These are phyloP conservation scores for Solanum piurae DNA, from an alignment of 257 asterid species.

Conservation along the genomic window DNA sequence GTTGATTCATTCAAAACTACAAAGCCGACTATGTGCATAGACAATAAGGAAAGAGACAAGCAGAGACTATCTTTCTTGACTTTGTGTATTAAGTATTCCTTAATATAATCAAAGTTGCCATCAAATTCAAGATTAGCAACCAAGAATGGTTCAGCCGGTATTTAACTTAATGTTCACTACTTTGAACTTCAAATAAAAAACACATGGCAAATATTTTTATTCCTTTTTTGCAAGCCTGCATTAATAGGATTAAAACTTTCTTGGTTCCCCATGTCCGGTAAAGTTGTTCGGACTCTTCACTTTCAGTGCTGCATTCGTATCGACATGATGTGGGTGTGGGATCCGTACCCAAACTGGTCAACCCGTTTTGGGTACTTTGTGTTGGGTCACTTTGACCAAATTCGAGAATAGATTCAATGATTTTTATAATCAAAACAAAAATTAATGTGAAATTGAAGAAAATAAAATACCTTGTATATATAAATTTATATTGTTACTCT, in stretches of 20 bases:
- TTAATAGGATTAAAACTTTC: neutral
- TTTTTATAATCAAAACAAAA: neutral
- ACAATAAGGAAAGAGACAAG: neutral
- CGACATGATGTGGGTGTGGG: neutral
- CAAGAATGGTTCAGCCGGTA: neutral
- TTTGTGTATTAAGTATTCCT: neutral
- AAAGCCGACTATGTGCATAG: neutral
- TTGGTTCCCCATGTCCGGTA: neutral
- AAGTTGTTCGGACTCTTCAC: neutral
- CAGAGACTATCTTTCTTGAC: neutral
- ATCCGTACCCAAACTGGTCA: neutral
- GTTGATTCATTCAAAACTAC: neutral
- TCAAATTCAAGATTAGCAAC: neutral
- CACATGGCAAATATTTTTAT: neutral
- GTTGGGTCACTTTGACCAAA: no score
- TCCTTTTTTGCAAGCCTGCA: neutral
- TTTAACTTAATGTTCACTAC: neutral
- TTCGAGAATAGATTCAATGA: neutral
- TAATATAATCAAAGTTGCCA: neutral
- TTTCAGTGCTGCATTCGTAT: neutral
- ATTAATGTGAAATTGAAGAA: neutral
- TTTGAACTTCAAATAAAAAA: neutral
- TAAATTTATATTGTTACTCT: neutral
- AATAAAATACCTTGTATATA: neutral
- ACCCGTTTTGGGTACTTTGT: neutral